Conservation (phyloP, 495 filamentous ascomycete species). For the Lepraria neglecta region DNA sequence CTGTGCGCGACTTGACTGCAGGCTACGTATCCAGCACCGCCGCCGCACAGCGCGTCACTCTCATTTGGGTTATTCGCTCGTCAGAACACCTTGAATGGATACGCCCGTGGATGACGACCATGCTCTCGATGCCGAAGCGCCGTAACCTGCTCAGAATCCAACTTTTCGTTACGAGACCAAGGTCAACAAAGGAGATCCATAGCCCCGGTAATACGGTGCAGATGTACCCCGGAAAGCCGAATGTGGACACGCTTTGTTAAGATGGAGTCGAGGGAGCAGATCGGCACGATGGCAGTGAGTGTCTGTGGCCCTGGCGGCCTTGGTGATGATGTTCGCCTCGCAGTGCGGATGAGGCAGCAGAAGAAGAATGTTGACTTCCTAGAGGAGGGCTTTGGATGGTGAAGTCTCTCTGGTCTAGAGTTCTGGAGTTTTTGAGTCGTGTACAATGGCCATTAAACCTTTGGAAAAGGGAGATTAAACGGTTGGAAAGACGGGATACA, state of each 20-base stretch:
- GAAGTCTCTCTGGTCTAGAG: not conserved
- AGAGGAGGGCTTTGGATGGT: conserved; percentile 92
- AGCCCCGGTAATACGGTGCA: conserved; percentile 68
- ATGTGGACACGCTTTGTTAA: conserved; percentile 66
- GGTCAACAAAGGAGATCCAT: conserved; percentile 62
- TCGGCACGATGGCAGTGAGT: conserved; percentile 84
- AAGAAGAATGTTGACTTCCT: conserved; percentile 66
- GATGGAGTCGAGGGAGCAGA: conserved; percentile 67
- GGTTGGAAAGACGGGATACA: too few relatives aligned
- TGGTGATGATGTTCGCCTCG: conserved; percentile 74
- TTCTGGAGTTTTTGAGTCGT: not conserved
- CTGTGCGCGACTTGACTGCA: conserved; percentile 70
- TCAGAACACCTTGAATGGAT: conserved; percentile 89
- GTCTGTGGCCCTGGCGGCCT: conserved; percentile 82
- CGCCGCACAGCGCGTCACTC: conserved; percentile 70
- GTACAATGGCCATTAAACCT: not conserved
- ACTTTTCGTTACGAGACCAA: conserved; percentile 80
- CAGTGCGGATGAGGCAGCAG: conserved; percentile 61
- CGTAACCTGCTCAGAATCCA: conserved; percentile 74
- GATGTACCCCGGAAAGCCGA: conserved; percentile 77
- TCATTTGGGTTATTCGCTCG: conserved; percentile 89
- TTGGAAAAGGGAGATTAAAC: too few relatives aligned
- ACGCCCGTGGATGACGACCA: conserved; percentile 83
- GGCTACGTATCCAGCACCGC: conserved; percentile 66
- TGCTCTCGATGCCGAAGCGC: conserved; percentile 70